phyloP scores from a whole-genome alignment of 495 filamentous ascomycete species.

The Trichoderma asperelloides region DNA sequence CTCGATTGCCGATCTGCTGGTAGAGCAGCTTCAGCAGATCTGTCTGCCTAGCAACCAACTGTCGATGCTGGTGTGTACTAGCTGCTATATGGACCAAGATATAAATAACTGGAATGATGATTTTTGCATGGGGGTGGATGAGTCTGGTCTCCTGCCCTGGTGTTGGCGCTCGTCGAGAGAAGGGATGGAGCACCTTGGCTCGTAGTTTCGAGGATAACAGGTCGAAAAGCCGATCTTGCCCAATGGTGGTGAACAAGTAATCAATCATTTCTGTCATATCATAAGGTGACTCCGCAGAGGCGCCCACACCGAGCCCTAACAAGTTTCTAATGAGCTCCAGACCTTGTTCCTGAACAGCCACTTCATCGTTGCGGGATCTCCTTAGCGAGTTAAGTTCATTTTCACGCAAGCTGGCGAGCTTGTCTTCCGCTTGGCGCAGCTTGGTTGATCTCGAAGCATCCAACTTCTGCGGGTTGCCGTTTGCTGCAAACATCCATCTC shows the following conservation, averaged over 20 bases:
- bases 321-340: conserved; percentile 83
- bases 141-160: conserved; percentile 28
- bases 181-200: conserved; percentile 42
- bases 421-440: conserved; percentile 28
- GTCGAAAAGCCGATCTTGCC: conserved; percentile 63
- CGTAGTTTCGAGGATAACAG: conserved; percentile 66
- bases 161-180: conserved; percentile 21
- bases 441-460: conserved; percentile 9
- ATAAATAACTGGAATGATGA: conserved; percentile 64
- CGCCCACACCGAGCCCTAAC: conserved; percentile 47
- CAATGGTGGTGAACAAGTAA: conserved; percentile 65
- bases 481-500: conserved; percentile 19
- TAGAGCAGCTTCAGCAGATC: conserved; percentile 55
- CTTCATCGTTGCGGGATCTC: conserved; percentile 65
- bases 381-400: conserved; percentile 45
- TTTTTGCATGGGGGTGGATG: conserved; percentile 55
- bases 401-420: conserved; percentile 44
- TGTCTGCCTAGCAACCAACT: conserved; percentile 48
- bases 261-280: conserved; percentile 66
- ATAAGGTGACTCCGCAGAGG: conserved; percentile 22
- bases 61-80: conserved; percentile 63
- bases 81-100: conserved; percentile 82
- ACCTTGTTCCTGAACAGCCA: conserved; percentile 82
- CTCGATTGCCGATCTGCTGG: conserved; percentile 61
- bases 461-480: conserved; percentile 14